Evolutionary conservation across 495 filamentous ascomycete genomes (phyloP), one percentile per base, ranked within the genome.

Genomic region (Aspergillus baeticus): DNA sequence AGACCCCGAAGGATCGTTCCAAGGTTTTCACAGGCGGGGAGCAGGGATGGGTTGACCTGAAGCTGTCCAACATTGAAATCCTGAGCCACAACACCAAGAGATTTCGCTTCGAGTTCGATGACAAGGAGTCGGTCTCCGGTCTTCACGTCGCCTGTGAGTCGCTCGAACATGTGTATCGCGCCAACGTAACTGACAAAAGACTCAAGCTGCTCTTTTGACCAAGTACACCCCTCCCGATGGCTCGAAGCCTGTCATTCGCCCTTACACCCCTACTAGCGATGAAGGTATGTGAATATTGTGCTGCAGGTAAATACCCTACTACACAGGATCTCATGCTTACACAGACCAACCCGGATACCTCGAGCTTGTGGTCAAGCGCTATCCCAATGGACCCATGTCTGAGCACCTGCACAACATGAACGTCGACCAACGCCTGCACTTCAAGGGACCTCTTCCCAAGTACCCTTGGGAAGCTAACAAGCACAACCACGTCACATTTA

Each of bases 361-460:
- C 29, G 94, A 98, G 61, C 84, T 98, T 37, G 68, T 98, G 34
- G 84, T 98, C 68, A 98, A 98, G 81, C 80, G 79, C 64, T 98
- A 98, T 77, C 85, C 88, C 57, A 79, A 84, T 63, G 94, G 94
- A 17, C 87, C 91, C 41, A 98, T 98, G 95, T 91, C 87, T 48
- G 81, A 85, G 55, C 88, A 96, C 73, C 48, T 98, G 14, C 92
- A 97, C 77, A 80, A 79, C 61, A 83, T 98, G 89, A 77, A 77
- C 31, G 84, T 87, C 51, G 86, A 89, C 62, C 85, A 98, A 70
- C 75, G 79, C 33, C 83, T 98, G 42, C 85, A 90, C 33, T 83
- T 98, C 79, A 98, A 98, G 79, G 94, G 94, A 14, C 94, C 94
- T 0, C 82, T 98, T 15, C 89, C 91, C 55, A 98, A 98, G 75